Evolutionary conservation across 1,284 basidiomycete species (phyloP), one percentile per base, ranked within the genome.

Genomic region (Trametes pubescens): DNA sequence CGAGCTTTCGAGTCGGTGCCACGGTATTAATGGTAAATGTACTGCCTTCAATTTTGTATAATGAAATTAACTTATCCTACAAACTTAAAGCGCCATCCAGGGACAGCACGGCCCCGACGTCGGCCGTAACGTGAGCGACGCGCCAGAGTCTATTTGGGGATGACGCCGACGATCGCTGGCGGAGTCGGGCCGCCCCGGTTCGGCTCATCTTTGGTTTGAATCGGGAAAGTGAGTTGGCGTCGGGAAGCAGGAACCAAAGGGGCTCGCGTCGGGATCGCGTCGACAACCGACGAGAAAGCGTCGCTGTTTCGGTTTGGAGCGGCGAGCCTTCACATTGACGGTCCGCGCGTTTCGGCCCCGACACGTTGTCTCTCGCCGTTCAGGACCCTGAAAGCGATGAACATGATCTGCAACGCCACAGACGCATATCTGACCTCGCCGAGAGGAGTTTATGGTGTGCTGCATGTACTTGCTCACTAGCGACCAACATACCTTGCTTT

Each of bases 351-450:
- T 24, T 47, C 44, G 44, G 44, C 44, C 24, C 14, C 22, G 6
- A 11, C 11, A 10, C 9, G 21, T n/a, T 7, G 21, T 24, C 44
- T 47, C 9, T 21, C 44, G 22, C 22, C 24, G 44, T 24, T 26
- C 44, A 21, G 22, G 44, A 26, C 44, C 44, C 44, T 47, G 22
- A 47, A 48, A 26, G 47, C 47, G 47, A 24, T 48, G 47, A 26
- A 8, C 7, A 16, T 24, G 24, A 48, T 48, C 24, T 47, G 4
- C 21, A 47, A 22, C 21, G 44, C 24, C 40, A 43, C 40, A 13
- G 40, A 43, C 14, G 40, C 29, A 8, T 8, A 3, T 32, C 29
- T 8, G 8, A 8, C 29, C 3, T 32, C 8, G 29, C 29, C 29
- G 3, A 32, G 29, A 3, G 29, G 8, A 32, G 29, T 4, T 32